phyloP scores from a whole-genome alignment of 176 grass and related monocot species.

The Lolium rigidum region DNA sequence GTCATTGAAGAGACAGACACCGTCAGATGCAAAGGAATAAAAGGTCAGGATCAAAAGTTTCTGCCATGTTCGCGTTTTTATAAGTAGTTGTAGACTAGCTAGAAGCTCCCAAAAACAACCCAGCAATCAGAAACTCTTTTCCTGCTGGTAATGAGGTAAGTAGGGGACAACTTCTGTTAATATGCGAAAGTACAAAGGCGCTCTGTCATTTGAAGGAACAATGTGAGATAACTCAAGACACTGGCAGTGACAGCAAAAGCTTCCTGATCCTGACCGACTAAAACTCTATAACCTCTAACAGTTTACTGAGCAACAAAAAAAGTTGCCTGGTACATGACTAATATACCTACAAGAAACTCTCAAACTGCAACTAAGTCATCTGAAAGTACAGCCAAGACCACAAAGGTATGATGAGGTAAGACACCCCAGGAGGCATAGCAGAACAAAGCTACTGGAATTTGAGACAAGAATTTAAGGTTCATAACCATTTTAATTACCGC shows the following conservation, averaged over 20 bases:
- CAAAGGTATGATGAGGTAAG: not conserved
- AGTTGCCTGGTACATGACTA: not conserved
- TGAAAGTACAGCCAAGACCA: constrained; percentile 14
- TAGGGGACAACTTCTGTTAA: too few relatives aligned
- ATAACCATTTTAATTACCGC: not conserved
- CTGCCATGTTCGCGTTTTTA: too few relatives aligned
- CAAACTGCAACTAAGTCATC: constrained; percentile 6
- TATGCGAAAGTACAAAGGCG: too few relatives aligned
- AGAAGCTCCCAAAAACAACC: constrained; percentile 11
- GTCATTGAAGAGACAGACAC: too few relatives aligned
- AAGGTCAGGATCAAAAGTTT: too few relatives aligned
- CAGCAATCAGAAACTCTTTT: too few relatives aligned
- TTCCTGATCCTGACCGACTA: not conserved
- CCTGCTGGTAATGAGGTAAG: too few relatives aligned
- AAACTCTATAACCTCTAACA: not conserved
- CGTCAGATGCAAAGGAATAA: too few relatives aligned
- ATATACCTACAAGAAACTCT: not conserved
- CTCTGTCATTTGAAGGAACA: not conserved
- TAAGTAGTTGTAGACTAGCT: not conserved
- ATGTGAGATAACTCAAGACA: not conserved
- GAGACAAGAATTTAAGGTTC: constrained; percentile 7
- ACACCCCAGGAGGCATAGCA: not conserved
- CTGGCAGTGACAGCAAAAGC: not conserved
- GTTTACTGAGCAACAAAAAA: constrained; percentile 1
- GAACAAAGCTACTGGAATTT: not conserved